These are phyloP conservation scores for Solanum okadae DNA, from an alignment of 257 asterid species.

Conservation along the genomic window DNA sequence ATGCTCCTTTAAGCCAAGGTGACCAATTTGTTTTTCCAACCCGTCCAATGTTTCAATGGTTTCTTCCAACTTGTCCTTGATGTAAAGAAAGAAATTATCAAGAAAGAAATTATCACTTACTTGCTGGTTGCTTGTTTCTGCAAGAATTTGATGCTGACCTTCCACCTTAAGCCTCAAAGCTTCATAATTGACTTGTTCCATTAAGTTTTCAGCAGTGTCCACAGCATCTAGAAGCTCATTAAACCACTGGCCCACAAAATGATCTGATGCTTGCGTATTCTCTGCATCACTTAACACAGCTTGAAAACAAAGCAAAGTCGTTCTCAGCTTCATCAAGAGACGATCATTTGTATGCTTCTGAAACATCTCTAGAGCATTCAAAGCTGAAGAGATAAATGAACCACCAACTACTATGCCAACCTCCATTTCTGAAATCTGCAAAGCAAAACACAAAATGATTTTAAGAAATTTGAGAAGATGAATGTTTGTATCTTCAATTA, in stretches of 20 bases:
- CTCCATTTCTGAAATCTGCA: neutral
- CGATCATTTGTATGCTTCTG: neutral
- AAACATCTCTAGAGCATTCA: neutral
- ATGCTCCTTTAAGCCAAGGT: neutral
- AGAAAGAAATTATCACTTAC: neutral
- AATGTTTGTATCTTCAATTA: neutral
- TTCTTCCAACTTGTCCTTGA: neutral
- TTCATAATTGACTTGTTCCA: neutral
- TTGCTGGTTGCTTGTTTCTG: neutral
- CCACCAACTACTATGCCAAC: neutral
- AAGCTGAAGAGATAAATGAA: neutral
- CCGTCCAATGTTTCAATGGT: neutral
- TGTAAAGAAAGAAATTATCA: neutral
- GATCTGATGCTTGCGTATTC: neutral
- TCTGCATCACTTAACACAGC: slow-evolving; percentile 15
- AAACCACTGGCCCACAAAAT: slow-evolving; percentile 6
- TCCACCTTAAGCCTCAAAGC: neutral
- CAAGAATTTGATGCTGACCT: neutral
- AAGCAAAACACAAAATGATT: neutral
- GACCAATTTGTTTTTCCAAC: neutral
- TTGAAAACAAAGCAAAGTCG: neutral
- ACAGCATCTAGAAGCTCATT: neutral
- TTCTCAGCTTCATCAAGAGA: neutral
- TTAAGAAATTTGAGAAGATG: neutral
- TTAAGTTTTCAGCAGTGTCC: neutral